Conservation (phyloP, 495 filamentous ascomycete species). For the Talaromyces liani region DNA sequence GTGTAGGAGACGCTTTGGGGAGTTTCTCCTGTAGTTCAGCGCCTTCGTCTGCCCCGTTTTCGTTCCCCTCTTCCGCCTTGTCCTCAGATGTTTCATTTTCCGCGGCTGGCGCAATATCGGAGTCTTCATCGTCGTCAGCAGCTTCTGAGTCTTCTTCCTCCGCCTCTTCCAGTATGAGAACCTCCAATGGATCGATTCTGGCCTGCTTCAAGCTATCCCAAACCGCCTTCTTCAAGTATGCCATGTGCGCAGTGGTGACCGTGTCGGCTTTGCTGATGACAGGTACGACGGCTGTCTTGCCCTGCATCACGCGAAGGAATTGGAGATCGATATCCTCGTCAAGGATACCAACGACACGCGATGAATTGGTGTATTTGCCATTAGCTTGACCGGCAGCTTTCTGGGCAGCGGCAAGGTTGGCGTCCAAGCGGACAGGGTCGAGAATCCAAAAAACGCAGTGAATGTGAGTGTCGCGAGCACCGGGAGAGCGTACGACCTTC, state of each 20-base stretch:
- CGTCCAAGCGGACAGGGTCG: conserved; percentile 79
- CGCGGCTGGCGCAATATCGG: conserved; percentile 9
- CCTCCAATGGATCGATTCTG: conserved; percentile 83
- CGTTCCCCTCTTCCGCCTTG: conserved; percentile 7
- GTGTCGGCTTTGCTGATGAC: conserved; percentile 97
- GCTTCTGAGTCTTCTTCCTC: conserved; percentile 54
- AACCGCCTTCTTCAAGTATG: conserved; percentile 82
- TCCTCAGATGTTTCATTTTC: conserved; percentile 17
- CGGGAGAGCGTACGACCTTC: conserved; percentile 89
- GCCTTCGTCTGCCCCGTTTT: conserved; percentile 2
- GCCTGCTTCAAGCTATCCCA: conserved; percentile 80
- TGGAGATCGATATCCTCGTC: conserved; percentile 89
- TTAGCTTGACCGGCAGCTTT: conserved; percentile 41
- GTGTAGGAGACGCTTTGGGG: conserved; percentile 17
- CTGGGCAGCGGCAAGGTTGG: conserved; percentile 66
- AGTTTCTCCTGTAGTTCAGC: neutral
- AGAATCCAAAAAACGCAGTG: conserved; percentile 92
- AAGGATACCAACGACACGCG: conserved; percentile 51
- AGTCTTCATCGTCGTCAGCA: conserved; percentile 19
- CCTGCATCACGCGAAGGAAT: conserved; percentile 78
- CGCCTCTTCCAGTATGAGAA: conserved; percentile 69
- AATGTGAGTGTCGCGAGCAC: conserved; percentile 92
- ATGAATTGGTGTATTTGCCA: conserved; percentile 41
- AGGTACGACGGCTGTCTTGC: conserved; percentile 93
- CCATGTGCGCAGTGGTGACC: conserved; percentile 88